Base-by-base conservation (phyloP, 1,139 yeast genomes). In the Magnusiomyces sp. region DNA sequence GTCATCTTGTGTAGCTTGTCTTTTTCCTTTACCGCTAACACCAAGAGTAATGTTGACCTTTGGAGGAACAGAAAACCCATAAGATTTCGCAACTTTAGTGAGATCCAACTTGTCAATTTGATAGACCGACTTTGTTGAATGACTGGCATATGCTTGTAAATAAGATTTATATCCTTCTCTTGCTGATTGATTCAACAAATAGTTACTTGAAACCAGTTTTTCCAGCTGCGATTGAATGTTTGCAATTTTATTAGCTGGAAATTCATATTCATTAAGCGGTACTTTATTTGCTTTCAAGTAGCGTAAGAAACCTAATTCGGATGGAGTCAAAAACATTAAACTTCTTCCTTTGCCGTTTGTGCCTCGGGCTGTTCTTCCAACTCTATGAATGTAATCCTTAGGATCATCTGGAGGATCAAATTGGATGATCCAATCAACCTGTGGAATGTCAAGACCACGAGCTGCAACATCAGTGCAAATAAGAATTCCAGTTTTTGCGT, bases 371-470 rank as follows among this genome's bases (percentile, higher is more conserved):
- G 98, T 92, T 75, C 98, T 83, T 56, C 98, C 98, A 37, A 92
- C 97, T 68, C 97, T 81, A 70, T 92, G 98, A 61, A 92, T 90
- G 64, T 92, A 92, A 70, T 90, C 97, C 70, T 97, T 81, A 67
- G 97, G 97, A 71, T 92, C 97, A 81, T 92, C 97, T 65, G 97
- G 97, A 47, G 97, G 97, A 67, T 92, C 97, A 60, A 86, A 89
- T 72, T 92, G 97, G 55, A 92, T 82, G 61, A 92, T 92, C 95
- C 97, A 92, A 70, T 90, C 96, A 50, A 92, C 97, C 31, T 95
- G 85, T 48, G 97, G 97, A 58, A 92, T 90, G 72, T 92, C 98
- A 58, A 92, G 79, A 14, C 98, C 98, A 75, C 98, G 81, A 10
- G 98, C 97, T 23, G 97, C 98, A 58, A 92, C 97, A 69, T 92